Conservation (phyloP, 208 protist genomes). For the Trypanosoma cruzi region DNA sequence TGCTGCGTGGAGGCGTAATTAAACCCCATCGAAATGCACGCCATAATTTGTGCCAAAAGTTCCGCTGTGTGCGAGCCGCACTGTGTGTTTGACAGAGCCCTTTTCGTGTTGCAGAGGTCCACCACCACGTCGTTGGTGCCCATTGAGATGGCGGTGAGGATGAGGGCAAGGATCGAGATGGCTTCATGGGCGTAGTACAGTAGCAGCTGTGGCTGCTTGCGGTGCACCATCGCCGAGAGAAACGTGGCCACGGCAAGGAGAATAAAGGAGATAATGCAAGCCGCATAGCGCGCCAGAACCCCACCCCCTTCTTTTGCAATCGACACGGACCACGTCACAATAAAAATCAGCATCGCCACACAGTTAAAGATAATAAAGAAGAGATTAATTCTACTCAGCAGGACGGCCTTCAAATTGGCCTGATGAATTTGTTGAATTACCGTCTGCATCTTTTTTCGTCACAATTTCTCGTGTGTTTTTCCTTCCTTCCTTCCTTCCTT, state of each 20-base stretch:
- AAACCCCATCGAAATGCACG: conserved; percentile 66
- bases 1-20: conserved; percentile 80
- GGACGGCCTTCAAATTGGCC: conserved; percentile 74
- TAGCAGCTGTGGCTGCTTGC: conserved; percentile 54
- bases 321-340: conserved; percentile 63
- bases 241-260: conserved; percentile 56
- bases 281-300: conserved; percentile 49
- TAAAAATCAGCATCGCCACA: conserved; percentile 65
- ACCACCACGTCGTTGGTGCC: conserved; percentile 84
- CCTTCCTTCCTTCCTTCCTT: not conserved
- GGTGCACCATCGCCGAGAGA: conserved; percentile 60
- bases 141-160: conserved; percentile 67
- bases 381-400: conserved; percentile 70
- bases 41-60: conserved; percentile 62
- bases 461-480: not conserved
- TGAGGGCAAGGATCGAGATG: conserved; percentile 63
- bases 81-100: conserved; percentile 27
- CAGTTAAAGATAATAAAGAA: conserved; percentile 55
- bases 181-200: conserved; percentile 77
- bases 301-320: conserved; percentile 51
- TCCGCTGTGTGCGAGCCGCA: conserved; percentile 70
- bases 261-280: conserved; percentile 65
- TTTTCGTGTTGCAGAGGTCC: conserved; percentile 58
- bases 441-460: conserved; percentile 60
- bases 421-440: conserved; percentile 64